Evolutionary conservation across 177 flowering plant genomes (phyloP).

Genomic region (Tripterygium wilfordii): DNA sequence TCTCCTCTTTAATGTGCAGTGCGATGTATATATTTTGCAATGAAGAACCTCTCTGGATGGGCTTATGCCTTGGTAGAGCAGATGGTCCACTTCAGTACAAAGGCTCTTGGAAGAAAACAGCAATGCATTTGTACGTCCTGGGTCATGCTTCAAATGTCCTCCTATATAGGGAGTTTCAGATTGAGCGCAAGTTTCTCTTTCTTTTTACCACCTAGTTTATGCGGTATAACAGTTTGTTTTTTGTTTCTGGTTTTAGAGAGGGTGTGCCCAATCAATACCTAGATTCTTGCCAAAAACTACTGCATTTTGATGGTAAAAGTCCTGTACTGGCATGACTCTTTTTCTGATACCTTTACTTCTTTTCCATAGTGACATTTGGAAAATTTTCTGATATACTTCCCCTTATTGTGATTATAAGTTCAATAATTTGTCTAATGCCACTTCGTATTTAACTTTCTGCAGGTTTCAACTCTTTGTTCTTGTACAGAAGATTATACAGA

Average conservation of each 20-base stretch:
- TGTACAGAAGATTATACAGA: conserved; percentile 76
- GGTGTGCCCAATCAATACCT: conserved; percentile 21
- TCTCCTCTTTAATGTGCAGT: conserved; percentile 40
- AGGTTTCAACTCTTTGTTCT: conserved; percentile 82
- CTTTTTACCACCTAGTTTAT: neutral
- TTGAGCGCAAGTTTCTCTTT: neutral
- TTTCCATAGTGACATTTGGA: no score
- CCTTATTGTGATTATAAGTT: no score
- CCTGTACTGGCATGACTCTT: neutral
- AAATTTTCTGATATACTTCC: no score
- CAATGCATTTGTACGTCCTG: conserved; percentile 51
- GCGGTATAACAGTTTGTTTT: conserved; percentile 4
- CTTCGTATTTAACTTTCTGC: conserved; percentile 13
- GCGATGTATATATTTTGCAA: conserved; percentile 89
- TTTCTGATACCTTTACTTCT: neutral
- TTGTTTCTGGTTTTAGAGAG: conserved; percentile 30
- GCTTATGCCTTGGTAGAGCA: conserved; percentile 45
- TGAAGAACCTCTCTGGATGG: conserved; percentile 98
- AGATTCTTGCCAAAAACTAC: conserved; percentile 23
- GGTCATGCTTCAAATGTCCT: neutral
- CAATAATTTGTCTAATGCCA: neutral
- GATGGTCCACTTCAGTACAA: conserved; percentile 58
- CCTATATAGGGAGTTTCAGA: no score
- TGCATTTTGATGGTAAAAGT: conserved; percentile 72
- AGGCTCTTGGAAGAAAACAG: conserved; percentile 91